Evolutionary conservation across 2,329 filamentous ascomycete species (phyloP).

Genomic region (Pseudogymnoascus sp.): DNA sequence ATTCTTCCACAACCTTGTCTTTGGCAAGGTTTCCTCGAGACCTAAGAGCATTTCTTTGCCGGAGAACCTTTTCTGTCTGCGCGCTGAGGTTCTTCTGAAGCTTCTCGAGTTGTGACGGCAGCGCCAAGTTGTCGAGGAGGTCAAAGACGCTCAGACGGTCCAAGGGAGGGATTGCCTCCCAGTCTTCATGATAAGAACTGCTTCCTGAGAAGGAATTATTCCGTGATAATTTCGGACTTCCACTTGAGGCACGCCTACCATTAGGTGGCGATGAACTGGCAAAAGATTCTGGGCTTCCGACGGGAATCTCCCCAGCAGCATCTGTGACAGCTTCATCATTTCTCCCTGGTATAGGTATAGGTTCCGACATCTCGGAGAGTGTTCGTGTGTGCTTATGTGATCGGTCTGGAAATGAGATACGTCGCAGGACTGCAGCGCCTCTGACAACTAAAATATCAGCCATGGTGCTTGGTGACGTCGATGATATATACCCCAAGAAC

Average conservation of each 20-base stretch:
- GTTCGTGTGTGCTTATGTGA: slow-evolving; percentile 31
- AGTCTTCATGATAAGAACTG: slow-evolving; percentile 81
- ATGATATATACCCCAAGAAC: not conserved
- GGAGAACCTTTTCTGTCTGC: slow-evolving; percentile 77
- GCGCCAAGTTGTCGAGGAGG: slow-evolving; percentile 83
- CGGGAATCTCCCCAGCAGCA: not conserved
- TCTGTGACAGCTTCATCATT: slow-evolving; percentile 11
- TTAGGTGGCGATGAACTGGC: slow-evolving; percentile 41
- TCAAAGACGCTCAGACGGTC: slow-evolving; percentile 90
- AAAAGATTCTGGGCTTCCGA: slow-evolving; percentile 26
- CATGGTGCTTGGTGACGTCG: slow-evolving; percentile 23
- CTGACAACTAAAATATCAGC: slow-evolving; percentile 37
- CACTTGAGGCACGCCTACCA: slow-evolving; percentile 37
- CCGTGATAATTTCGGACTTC: slow-evolving; percentile 58
- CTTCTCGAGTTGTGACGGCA: slow-evolving; percentile 85
- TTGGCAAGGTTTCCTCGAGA: slow-evolving; percentile 69
- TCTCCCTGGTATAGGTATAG: slow-evolving; percentile 30
- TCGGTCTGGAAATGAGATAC: slow-evolving; percentile 34
- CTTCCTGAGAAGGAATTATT: slow-evolving; percentile 75
- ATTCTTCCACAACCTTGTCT: slow-evolving; percentile 86
- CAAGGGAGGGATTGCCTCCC: slow-evolving; percentile 76
- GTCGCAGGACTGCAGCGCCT: slow-evolving; percentile 34
- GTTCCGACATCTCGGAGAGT: slow-evolving; percentile 38
- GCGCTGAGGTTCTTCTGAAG: slow-evolving; percentile 73
- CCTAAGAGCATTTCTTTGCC: slow-evolving; percentile 73